Conservation (phyloP, 805 yeast genomes). For the Metschnikowia koreensis region DNA sequence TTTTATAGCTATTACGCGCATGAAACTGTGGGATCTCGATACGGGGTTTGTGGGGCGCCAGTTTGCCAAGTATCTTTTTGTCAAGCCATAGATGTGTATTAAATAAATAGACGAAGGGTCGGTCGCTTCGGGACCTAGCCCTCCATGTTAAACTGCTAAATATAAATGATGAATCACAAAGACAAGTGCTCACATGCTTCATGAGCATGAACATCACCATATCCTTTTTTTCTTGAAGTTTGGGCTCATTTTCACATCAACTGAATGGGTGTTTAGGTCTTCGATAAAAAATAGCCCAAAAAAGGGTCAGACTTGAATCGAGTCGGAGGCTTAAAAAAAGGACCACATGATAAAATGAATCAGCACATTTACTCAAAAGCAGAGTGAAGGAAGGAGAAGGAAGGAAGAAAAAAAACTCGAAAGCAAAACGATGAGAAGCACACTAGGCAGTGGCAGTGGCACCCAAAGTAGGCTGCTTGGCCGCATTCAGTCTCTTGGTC, state of each 20-base stretch:
- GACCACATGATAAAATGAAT: no score
- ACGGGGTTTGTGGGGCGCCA: conserved; percentile 29
- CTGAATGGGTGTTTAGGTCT: no score
- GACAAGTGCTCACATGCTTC: no score
- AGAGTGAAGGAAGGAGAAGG: neutral
- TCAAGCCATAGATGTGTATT: neutral
- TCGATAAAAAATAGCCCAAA: no score
- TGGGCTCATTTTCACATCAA: no score
- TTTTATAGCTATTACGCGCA: conserved; percentile 32
- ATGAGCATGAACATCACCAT: no score
- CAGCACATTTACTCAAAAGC: no score
- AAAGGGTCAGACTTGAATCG: no score
- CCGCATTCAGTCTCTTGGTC: conserved; percentile 59
- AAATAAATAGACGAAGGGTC: conserved; percentile 3
- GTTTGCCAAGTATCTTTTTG: conserved; percentile 27
- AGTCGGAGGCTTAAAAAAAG: no score
- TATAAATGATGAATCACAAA: no score
- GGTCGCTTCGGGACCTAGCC: neutral
- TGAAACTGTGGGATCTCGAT: conserved; percentile 24
- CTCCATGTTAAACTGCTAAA: no score
- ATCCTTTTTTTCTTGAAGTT: no score
- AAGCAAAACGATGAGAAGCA: neutral
- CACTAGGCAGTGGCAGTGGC: conserved; percentile 15
- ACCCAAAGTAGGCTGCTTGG: conserved; percentile 56
- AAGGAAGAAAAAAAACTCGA: neutral